Base-by-base conservation (phyloP, 352 stramenopile genomes). In the Stephanocyclus meneghinianus region DNA sequence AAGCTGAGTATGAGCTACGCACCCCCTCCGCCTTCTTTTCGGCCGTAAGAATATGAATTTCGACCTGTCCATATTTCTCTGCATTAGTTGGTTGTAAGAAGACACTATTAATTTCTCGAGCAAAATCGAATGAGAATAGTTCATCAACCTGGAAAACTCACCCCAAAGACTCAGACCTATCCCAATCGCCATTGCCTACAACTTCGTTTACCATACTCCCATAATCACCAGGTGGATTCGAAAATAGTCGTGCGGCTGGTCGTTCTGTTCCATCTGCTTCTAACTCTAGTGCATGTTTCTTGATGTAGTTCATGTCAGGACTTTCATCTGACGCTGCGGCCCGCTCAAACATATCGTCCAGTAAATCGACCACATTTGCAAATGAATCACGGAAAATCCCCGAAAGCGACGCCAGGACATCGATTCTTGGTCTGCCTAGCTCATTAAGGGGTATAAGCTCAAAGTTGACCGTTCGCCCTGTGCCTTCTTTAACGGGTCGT, bases 371-470 rank as follows among this genome's bases (percentile, higher is more conserved):
- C 44, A 94, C 74, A 83, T 94, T 94, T 35, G 87, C 87, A 84
- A 94, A 94, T 21, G 85, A 92, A 80, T 94, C 90, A 32, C 90
- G 47, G 59, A 93, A 94, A 42, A 94, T 94, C 2, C 90, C 90
- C 71, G 67, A 87, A 1, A 94, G 77, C 42, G 86, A 91, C 7
- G 90, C 90, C 4, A 94, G 76, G 37, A 94, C 78, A 71, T 94
- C 90, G 44, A 94, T 82, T 26, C 90, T 37, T n/a, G 90, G 90
- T 48, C 90, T 66, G 9, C 81, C 80, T 1, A 94, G 74, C 61
- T 94, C 89, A 53, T 86, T 80, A 0, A 94, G 67, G 10, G 90
- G 87, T 32, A 93, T 74, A 10, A 93, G 67, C 59, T 94, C 90
- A 74, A 90, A 94, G 60, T 84, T 65, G 16, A 90, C 85, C 30